Base-by-base conservation (phyloP, 2,329 filamentous ascomycete species). In the Sporothrix dimorphospora region DNA sequence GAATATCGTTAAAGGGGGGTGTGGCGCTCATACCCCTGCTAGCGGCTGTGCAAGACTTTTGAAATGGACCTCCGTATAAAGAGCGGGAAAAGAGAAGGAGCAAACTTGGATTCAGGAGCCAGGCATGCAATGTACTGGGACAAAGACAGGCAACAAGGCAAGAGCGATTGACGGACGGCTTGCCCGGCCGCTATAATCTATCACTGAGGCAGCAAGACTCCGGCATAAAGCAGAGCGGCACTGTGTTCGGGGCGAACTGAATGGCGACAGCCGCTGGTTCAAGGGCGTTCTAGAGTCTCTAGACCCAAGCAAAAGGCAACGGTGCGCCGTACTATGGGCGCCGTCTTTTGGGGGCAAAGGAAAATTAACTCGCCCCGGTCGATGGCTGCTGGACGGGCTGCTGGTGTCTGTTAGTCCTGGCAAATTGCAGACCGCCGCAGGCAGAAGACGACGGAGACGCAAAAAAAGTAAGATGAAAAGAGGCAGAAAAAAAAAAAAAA, bases 391-490 rank as follows among this genome's bases (percentile, higher is more conserved):
- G n/a, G 19, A 14, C 11, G 19, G 30, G 55, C 63, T 67, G 21
- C 21, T 6, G 19, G 40, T 45, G 21, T 51, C n/a, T 30, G 47
- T 40, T 27, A 30, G 49, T 34, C 27, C 30, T 53, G 57, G 45
- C 47, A 65, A 55, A 65, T 71, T 71, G 34, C 69, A 65, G 57
- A 65, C 69, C 69, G 69, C 69, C 42, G n/a, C 57, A 30, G 51
- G n/a, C 66, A 69, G 53, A 69, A 57, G n/a, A 69, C 12, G 42
- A 65, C 40, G 21, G 63, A 45, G 67, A 61, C 21, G 53, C 7
- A 34, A 45, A 69, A 55, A 63, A 61, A 24, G 11, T 42, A 1
- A 19, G n/a, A 21, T 6, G 2, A 53, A 24, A 49, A 51, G 19
- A 47, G 9, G 55, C 47, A 63, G 30, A 51, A 49, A 51, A 63